These are phyloP conservation scores for Clitoria ternatea DNA, from an alignment of 306 rosid genomes.

Conservation along the genomic window DNA sequence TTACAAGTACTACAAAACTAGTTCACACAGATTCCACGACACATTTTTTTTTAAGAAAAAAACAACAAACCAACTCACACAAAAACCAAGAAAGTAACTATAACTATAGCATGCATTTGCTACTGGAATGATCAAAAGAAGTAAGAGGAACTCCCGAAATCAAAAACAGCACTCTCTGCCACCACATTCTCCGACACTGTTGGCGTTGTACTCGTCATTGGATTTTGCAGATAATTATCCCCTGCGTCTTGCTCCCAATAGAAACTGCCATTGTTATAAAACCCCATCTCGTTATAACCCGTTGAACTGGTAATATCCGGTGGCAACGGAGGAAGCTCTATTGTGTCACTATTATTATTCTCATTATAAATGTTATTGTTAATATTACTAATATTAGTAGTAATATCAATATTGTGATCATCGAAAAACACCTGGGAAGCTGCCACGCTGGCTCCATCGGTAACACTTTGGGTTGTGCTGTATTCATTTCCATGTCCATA, in stretches of 20 bases:
- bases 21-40: too few relatives aligned
- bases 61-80: too few relatives aligned
- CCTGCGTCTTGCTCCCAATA: slow-evolving; percentile 20
- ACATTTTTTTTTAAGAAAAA: too few relatives aligned
- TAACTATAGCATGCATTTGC: not conserved
- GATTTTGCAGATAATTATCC: slow-evolving; percentile 20
- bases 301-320: slow-evolving; percentile 45
- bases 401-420: not conserved
- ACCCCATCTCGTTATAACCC: slow-evolving; percentile 18
- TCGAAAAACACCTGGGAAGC: slow-evolving; percentile 8
- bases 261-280: not conserved
- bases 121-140: slow-evolving; percentile 11
- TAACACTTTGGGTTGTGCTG: not conserved
- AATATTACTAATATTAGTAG: not conserved
- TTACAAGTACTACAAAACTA: too few relatives aligned
- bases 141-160: slow-evolving; percentile 27
- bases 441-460: not conserved
- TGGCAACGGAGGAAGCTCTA: slow-evolving; percentile 55
- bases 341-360: not conserved
- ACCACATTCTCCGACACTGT: slow-evolving; percentile 31
- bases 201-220: slow-evolving; percentile 31
- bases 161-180: slow-evolving; percentile 7
- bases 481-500: not conserved
- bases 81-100: too few relatives aligned
- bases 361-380: not conserved